A percentile compares a stretch with the other conserved stretches of the same genome.
phyloP scores from a whole-genome alignment of 257 asterid species.

The Forsythia suspensa region DNA sequence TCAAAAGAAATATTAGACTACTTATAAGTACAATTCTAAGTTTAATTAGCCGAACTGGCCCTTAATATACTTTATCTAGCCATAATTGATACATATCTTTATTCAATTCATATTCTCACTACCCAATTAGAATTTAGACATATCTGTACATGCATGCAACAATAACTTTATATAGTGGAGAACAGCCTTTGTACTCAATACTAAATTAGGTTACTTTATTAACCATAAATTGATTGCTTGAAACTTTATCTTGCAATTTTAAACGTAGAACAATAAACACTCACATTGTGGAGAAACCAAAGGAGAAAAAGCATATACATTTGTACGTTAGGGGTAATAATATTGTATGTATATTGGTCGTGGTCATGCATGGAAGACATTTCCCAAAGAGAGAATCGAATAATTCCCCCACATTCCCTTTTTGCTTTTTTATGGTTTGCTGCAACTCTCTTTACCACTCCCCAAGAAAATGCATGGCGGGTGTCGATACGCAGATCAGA shows the following conservation, averaged over 20 bases:
- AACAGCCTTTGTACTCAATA: neutral
- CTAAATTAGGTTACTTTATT: neutral
- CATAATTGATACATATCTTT: neutral
- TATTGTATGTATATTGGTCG: conserved; percentile 5
- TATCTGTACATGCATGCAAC: neutral
- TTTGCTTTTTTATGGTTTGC: conserved; percentile 77
- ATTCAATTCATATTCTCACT: neutral
- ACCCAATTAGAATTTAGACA: neutral
- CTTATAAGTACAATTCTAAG: neutral
- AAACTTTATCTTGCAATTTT: neutral
- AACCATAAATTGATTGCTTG: neutral
- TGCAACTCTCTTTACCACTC: conserved; percentile 75
- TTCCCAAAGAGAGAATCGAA: conserved; percentile 81
- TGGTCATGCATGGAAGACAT: conserved; percentile 61
- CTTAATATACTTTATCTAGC: neutral
- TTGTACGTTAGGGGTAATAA: neutral
- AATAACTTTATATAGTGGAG: neutral
- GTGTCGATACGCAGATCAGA: conserved; percentile 12
- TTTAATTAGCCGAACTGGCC: neutral
- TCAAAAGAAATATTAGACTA: neutral
- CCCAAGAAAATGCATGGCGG: conserved; percentile 82
- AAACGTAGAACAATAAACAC: neutral
- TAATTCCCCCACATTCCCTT: conserved; percentile 46
- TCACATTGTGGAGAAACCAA: neutral
- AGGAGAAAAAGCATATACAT: neutral